Conservation (phyloP, 169 alveolate species). For the Plasmodium relictum region DNA sequence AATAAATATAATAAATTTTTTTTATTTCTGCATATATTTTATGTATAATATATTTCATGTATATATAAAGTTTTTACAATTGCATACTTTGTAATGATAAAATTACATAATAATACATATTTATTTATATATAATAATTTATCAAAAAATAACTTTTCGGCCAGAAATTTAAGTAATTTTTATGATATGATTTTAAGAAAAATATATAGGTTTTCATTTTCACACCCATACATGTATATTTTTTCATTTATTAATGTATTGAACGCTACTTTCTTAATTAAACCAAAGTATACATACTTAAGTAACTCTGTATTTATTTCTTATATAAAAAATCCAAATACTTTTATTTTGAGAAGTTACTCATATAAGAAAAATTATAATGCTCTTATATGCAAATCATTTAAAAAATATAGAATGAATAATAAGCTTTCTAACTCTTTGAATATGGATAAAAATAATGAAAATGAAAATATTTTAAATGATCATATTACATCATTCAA, state of each 20-base stretch:
- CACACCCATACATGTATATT: slow-evolving; percentile 73
- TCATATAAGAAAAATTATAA: slow-evolving; percentile 50
- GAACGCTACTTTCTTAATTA: slow-evolving; percentile 28
- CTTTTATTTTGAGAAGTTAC: slow-evolving; percentile 24
- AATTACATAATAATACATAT: neutral
- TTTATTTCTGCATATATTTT: neutral
- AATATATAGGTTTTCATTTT: neutral
- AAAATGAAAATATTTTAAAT: slow-evolving; percentile 50
- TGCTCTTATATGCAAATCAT: slow-evolving; percentile 46
- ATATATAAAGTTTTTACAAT: neutral
- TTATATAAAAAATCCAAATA: slow-evolving; percentile 1
- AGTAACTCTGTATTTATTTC: neutral
- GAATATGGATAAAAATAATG: slow-evolving; percentile 62
- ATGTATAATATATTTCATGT: neutral
- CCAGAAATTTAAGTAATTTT: slow-evolving; percentile 8
- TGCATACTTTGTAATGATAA: neutral
- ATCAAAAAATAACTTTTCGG: neutral
- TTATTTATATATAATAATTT: neutral
- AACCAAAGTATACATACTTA: slow-evolving; percentile 20
- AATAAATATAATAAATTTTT: neutral
- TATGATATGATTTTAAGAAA: slow-evolving; percentile 72
- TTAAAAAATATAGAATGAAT: slow-evolving; percentile 63
- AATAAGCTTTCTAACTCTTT: slow-evolving; percentile 50
- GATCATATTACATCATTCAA: slow-evolving; percentile 33
- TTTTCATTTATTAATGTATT: slow-evolving; percentile 70